Evolutionary conservation across 2,329 filamentous ascomycete genomes (phyloP).

Genomic region (Apiospora kogelbergensis): DNA sequence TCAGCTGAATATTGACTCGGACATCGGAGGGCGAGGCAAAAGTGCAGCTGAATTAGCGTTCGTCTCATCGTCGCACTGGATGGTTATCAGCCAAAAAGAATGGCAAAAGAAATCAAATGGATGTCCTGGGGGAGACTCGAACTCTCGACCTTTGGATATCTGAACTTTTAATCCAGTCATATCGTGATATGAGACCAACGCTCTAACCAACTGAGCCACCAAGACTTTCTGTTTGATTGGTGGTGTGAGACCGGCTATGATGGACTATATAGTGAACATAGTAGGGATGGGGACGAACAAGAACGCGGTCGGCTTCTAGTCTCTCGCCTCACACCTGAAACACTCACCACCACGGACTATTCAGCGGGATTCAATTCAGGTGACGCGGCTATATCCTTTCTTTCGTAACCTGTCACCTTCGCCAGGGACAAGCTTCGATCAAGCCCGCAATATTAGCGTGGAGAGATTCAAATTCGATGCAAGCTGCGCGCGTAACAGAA

Average conservation of each 20-base stretch:
- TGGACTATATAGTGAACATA: background rate
- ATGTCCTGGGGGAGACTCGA: slow-evolving; percentile 11
- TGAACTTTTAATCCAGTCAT: background rate
- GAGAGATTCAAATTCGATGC: background rate
- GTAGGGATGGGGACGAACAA: too few species aligned
- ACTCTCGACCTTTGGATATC: slow-evolving; percentile 10
- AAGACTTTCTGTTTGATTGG: slow-evolving; percentile 26
- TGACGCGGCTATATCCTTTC: too few species aligned
- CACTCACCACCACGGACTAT: background rate
- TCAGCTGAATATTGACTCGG: background rate
- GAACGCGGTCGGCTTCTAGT: too few species aligned
- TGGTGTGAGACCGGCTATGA: background rate
- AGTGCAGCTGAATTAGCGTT: background rate
- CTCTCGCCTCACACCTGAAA: background rate
- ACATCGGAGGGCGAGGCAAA: too few species aligned
- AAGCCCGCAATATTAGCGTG: background rate
- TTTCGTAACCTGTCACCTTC: background rate
- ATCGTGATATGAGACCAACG: slow-evolving; percentile 40
- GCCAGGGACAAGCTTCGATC: background rate
- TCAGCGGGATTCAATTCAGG: background rate
- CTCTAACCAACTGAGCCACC: slow-evolving; percentile 44
- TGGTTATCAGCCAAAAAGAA: background rate
- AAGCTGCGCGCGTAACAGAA: background rate
- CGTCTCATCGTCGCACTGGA: background rate
- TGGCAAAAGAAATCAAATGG: background rate